Evolutionary conservation across 192 early-diverging fungal species (phyloP), one percentile per base, ranked within the genome.

Genomic region (Phlyctochytrium planicorne): DNA sequence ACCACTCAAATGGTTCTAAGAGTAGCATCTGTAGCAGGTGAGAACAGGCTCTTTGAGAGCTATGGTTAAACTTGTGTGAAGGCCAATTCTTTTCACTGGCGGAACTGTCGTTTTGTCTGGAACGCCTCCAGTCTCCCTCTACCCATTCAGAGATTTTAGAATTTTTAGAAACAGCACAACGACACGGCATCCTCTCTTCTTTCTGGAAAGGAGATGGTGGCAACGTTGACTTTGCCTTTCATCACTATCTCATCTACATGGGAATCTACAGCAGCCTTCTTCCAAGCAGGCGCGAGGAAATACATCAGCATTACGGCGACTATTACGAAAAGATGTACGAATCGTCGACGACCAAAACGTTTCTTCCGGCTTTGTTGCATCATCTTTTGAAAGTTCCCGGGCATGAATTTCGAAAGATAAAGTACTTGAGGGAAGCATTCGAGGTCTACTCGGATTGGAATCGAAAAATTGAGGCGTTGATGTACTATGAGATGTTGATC

Each of bases 221-320:
- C n/a, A 20, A 47, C 40, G 40, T 14, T 6, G 20, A 14, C 40
- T 47, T 47, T 47, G 40, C 40, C 6, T 66, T 66, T 30, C 23
- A 66, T 30, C 64, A 66, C 52, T 27, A 2, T 30, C 29, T 66
- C 14, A 52, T 66, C 24, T 66, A 53, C 64, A n/a, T 53, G 33
- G 25, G 47, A n/a, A 66, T 66, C 64, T 66, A 66, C 52, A 12
- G n/a, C 2, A 55, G 20, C 25, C 52, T 66, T 2, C 40, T 66
- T 52, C 64, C 64, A 1, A 53, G 47, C 10, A 23, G 64, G 2
- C 40, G 64, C 1, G 50, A 23, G 24, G 33, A 37, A 23, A 37
- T 66, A 14, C 64, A 66, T 33, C 24, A 3, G 2, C n/a, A 20
- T 29, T 66, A 14, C 23, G 37, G 47, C 10, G 64, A 37, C 17